phyloP scores from a whole-genome alignment of 305 asterid genomes.

The Ilex paraguariensis region DNA sequence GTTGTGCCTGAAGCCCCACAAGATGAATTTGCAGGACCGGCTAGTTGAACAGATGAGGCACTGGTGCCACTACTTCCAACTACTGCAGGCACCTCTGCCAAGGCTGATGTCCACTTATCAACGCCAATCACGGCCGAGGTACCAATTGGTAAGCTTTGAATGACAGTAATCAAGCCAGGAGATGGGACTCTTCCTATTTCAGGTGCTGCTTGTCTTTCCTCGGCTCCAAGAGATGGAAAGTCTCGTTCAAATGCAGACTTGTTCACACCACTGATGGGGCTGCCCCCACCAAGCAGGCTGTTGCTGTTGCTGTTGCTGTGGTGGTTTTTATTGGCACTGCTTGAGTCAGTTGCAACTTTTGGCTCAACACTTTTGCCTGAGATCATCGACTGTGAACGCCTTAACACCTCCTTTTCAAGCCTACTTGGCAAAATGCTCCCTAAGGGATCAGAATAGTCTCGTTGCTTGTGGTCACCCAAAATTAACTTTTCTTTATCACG shows the following conservation, averaged over 20 bases:
- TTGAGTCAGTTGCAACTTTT: constrained; percentile 31
- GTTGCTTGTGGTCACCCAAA: constrained; percentile 37
- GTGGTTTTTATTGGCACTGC: constrained; percentile 28
- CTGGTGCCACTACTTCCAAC: constrained; percentile 40
- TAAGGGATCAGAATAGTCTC: constrained; percentile 38
- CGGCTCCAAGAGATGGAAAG: constrained; percentile 61
- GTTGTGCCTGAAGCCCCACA: constrained; percentile 35
- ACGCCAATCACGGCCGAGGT: constrained; percentile 49
- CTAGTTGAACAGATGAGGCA: constrained; percentile 35
- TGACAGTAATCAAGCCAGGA: constrained; percentile 56
- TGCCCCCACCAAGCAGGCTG: constrained; percentile 33
- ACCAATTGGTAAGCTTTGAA: constrained; percentile 49
- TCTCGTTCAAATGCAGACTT: constrained; percentile 57
- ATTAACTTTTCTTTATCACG: constrained; percentile 43
- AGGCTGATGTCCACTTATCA: constrained; percentile 83
- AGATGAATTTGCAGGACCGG: constrained; percentile 32
- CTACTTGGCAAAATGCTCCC: constrained; percentile 35
- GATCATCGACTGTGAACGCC: constrained; percentile 64
- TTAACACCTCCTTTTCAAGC: constrained; percentile 58
- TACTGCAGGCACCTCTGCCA: constrained; percentile 67
- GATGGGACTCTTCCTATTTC: constrained; percentile 71
- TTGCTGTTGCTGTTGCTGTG: constrained; percentile 18
- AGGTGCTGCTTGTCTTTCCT: constrained; percentile 42
- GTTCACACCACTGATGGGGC: constrained; percentile 27
- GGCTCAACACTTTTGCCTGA: constrained; percentile 61